Evolutionary conservation across 2,329 filamentous ascomycete genomes (phyloP).

Genomic region (Aspergillus puulaauensis): DNA sequence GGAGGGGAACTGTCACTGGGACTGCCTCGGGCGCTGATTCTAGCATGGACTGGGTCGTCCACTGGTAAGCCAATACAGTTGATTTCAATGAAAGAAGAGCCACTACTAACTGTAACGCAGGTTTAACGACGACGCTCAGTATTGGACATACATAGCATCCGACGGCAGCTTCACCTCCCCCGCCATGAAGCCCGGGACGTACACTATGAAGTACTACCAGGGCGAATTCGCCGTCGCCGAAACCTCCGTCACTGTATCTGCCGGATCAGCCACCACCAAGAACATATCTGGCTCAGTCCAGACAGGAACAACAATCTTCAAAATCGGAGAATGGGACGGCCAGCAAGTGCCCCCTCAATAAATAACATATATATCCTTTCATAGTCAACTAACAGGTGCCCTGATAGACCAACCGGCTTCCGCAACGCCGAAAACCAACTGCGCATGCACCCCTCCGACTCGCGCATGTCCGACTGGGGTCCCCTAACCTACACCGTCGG

Average conservation of each 20-base stretch:
- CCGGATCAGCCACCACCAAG: slow-evolving; percentile 49
- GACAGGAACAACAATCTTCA: slow-evolving; percentile 57
- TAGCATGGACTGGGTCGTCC: slow-evolving; percentile 57
- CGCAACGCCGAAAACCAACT: slow-evolving; percentile 66
- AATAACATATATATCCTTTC: too few relatives aligned
- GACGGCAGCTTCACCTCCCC: slow-evolving; percentile 62
- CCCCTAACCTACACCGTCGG: slow-evolving; percentile 63
- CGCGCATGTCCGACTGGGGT: slow-evolving; percentile 62
- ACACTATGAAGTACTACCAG: slow-evolving; percentile 67
- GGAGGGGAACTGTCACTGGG: slow-evolving; percentile 60
- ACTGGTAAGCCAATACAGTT: slow-evolving; percentile 49
- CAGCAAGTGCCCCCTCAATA: slow-evolving; percentile 29
- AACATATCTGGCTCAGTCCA: slow-evolving; percentile 53
- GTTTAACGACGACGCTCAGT: slow-evolving; percentile 62
- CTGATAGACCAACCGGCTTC: slow-evolving; percentile 55
- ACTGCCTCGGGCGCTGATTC: slow-evolving; percentile 58
- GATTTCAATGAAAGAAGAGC: background rate
- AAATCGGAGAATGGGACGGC: slow-evolving; percentile 66
- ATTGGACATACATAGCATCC: slow-evolving; percentile 61
- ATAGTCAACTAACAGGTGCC: background rate
- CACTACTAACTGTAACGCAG: slow-evolving; percentile 1
- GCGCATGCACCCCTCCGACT: slow-evolving; percentile 68
- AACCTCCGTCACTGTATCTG: slow-evolving; percentile 50
- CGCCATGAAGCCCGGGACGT: slow-evolving; percentile 66
- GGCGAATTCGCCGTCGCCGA: slow-evolving; percentile 57